Percentiles rank a stretch among this genome's conserved stretches.
Evolutionary conservation across 2,329 filamentous ascomycete species (phyloP).

Genomic region (Phyllosticta citrichinensis): DNA sequence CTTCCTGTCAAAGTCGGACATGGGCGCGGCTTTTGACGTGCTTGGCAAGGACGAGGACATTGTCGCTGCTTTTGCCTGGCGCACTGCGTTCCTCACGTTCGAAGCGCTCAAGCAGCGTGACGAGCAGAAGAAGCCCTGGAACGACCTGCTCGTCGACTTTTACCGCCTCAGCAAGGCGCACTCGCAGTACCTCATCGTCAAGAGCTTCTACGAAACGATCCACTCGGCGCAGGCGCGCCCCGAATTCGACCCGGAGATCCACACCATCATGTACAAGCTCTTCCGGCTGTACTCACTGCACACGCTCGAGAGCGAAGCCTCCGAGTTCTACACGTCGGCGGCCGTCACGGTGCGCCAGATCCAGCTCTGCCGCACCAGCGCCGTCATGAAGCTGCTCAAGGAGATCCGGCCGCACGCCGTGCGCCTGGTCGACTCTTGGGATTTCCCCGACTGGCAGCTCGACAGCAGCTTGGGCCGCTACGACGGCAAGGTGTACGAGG

Average conservation of each 20-base stretch:
- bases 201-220: slow-evolving; percentile 66
- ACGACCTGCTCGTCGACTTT: slow-evolving; percentile 67
- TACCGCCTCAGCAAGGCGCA: slow-evolving; percentile 66
- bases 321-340: slow-evolving; percentile 61
- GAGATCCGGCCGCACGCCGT: slow-evolving; percentile 67
- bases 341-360: slow-evolving; percentile 66
- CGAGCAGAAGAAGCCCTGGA: slow-evolving; percentile 67
- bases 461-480: slow-evolving; percentile 60
- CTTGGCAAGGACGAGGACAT: slow-evolving; percentile 61
- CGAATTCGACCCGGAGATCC: slow-evolving; percentile 48
- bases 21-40: slow-evolving; percentile 64
- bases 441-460: slow-evolving; percentile 68
- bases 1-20: slow-evolving; percentile 56
- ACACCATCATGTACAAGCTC: slow-evolving; percentile 51
- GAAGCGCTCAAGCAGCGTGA: slow-evolving; percentile 66
- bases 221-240: slow-evolving; percentile 43
- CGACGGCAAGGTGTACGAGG: slow-evolving; percentile 69
- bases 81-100: slow-evolving; percentile 63
- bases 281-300: slow-evolving; percentile 57
- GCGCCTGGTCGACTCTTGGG: slow-evolving; percentile 62
- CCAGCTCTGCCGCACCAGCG: slow-evolving; percentile 54
- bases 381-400: slow-evolving; percentile 59
- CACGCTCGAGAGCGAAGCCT: slow-evolving; percentile 58
- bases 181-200: slow-evolving; percentile 68
- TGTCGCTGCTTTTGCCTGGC: slow-evolving; percentile 66